These are phyloP conservation scores for Starmerella riodocensis DNA, from an alignment of 805 yeast species.

Conservation along the genomic window DNA sequence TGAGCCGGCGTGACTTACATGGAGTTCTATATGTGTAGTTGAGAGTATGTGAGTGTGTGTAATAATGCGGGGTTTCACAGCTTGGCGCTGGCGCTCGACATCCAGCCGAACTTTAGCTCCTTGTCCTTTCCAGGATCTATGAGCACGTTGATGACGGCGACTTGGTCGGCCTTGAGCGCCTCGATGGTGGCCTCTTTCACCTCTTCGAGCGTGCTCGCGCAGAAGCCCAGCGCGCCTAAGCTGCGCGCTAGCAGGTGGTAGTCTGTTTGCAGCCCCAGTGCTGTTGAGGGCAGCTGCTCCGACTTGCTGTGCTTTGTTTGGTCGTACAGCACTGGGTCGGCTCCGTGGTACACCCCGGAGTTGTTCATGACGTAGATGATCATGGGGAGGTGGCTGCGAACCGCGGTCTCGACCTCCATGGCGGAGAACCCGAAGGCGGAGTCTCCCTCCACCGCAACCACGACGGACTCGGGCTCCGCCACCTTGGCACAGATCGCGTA, in stretches of 20 bases:
- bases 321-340: conserved; percentile 27
- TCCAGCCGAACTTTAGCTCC: conserved; percentile 56
- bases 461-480: conserved; percentile 33
- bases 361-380: conserved; percentile 57
- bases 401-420: conserved; percentile 59
- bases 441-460: conserved; percentile 57
- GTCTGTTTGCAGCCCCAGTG: conserved; percentile 41
- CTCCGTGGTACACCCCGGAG: conserved; percentile 60
- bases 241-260: conserved; percentile 45
- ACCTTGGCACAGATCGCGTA: conserved; percentile 52
- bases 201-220: conserved; percentile 33
- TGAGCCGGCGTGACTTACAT: no score
- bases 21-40: no score
- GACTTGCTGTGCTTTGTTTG: conserved; percentile 1
- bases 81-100: conserved; percentile 40
- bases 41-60: no score
- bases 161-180: conserved; percentile 30
- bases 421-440: conserved; percentile 69
- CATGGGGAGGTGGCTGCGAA: conserved; percentile 40
- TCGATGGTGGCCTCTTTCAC: conserved; percentile 27
- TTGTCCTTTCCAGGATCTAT: conserved; percentile 45
- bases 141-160: conserved; percentile 46
- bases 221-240: conserved; percentile 44
- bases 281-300: conserved; percentile 42
- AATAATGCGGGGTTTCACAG: no score